Evolutionary conservation across 805 yeast species (phyloP), one percentile per base, ranked within the genome.

Genomic region (Candida berthetii): DNA sequence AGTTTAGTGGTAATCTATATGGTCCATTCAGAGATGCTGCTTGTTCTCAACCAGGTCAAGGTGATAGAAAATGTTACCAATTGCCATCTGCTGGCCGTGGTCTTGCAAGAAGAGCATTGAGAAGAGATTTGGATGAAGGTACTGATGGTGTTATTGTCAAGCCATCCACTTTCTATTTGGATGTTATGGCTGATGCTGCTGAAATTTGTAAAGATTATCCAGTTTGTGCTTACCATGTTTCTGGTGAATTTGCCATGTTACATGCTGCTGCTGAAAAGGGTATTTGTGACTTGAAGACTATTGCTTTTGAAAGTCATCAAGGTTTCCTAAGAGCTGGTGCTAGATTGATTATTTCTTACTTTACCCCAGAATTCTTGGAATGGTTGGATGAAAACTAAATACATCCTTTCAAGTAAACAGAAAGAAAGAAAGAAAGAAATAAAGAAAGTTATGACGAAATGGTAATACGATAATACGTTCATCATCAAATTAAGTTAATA

Each of bases 11-110:
- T 29, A 78, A 80, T 48, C 69, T 93, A 38, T 93, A 93, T 60
- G 99, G 99, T 1, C 99, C 99, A 4, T 93, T 93, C 72, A 76
- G 99, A 61, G 99, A 93, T 54, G 97, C 97, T 36, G 99, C 98
- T 3, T 93, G 95, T 31, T 84, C 95, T 40, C 72, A 82, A 4
- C 98, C 99, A 9, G 74, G 86, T 17, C 72, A 77, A 45, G 99
- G 99, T 41, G 97, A 93, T 63, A 78, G 99, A 60, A 85, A 82
- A 60, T 78, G 87, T 48, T 93, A 93, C 64, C 99, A 93, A 67
- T 72, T 93, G 45, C 99, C 99, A 9, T 75, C 90, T 3, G 95
- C 89, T 16, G 96, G 95, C 20, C 76, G 85, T 37, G 99, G 99
- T 0, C 72, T 93, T 43, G 99, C 98, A 9, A 83, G 95, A 55